Percentiles rank a stretch among this genome's conserved stretches.
Evolutionary conservation across 2,329 filamentous ascomycete genomes (phyloP).

Genomic region (Aureobasidium uvarum): DNA sequence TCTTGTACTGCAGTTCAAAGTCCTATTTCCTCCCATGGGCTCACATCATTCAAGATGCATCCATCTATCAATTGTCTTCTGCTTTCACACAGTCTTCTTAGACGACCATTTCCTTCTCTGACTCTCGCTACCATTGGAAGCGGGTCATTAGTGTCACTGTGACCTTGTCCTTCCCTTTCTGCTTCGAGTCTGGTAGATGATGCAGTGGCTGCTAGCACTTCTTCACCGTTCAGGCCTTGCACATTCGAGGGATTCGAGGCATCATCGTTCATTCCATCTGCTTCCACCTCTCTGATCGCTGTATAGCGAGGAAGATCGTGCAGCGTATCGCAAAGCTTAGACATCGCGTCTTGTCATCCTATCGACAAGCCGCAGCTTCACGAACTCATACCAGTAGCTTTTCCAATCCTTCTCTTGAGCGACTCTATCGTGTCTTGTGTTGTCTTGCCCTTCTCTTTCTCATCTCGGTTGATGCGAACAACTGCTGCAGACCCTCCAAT

Average conservation of each 20-base stretch:
- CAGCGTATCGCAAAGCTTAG: too few species aligned
- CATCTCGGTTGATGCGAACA: conserved; percentile 46
- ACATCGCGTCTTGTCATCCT: background rate
- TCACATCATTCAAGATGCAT: background rate
- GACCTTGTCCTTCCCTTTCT: background rate
- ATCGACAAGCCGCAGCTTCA: background rate
- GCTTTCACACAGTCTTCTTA: background rate
- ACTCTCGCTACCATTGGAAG: too few species aligned
- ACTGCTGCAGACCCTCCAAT: conserved; percentile 48
- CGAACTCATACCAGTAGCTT: conserved; percentile 33
- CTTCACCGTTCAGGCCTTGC: background rate
- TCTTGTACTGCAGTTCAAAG: background rate
- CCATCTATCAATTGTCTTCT: background rate
- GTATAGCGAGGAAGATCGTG: background rate
- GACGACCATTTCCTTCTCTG: background rate
- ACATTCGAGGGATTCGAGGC: too few species aligned
- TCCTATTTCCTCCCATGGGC: background rate
- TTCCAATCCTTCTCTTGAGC: conserved; percentile 41
- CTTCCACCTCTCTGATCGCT: background rate
- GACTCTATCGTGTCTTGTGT: conserved; percentile 43
- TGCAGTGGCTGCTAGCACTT: background rate
- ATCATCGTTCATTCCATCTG: too few species aligned
- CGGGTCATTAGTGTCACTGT: background rate
- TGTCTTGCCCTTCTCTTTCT: conserved; percentile 48
- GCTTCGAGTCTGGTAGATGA: background rate